Conservation (phyloP, 2,329 filamentous ascomycete species). For the Plectosphaerella sp. region DNA sequence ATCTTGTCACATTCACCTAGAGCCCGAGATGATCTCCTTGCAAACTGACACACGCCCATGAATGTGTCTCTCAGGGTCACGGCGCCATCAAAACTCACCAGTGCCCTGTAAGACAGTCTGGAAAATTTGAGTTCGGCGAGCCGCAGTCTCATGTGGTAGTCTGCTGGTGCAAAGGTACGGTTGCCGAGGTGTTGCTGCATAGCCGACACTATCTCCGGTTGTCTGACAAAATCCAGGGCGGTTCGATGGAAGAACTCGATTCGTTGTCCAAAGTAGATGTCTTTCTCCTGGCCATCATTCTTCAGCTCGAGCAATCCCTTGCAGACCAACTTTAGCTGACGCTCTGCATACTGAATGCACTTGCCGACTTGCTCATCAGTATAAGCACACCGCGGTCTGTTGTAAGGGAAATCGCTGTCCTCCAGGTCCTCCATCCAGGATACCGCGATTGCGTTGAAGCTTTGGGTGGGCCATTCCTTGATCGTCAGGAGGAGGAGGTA, state of each 20-base stretch:
- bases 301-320: neutral
- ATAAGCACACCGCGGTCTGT: neutral
- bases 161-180: no score
- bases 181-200: neutral
- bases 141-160: neutral
- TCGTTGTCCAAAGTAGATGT: no score
- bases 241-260: neutral
- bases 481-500: neutral
- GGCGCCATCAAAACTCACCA: neutral
- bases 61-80: no score
- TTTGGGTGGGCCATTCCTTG: neutral
- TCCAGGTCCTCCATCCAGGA: neutral
- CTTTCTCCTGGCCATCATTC: neutral
- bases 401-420: neutral
- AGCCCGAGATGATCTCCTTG: no score
- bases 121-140: neutral
- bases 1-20: no score
- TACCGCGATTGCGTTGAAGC: neutral
- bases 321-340: neutral
- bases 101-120: neutral
- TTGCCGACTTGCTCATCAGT: neutral
- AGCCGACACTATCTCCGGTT: neutral
- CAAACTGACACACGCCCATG: no score
- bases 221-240: neutral
- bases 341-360: neutral